These are phyloP conservation scores for Talaromyces wortmannii DNA, from an alignment of 495 filamentous ascomycete species.

Conservation along the genomic window DNA sequence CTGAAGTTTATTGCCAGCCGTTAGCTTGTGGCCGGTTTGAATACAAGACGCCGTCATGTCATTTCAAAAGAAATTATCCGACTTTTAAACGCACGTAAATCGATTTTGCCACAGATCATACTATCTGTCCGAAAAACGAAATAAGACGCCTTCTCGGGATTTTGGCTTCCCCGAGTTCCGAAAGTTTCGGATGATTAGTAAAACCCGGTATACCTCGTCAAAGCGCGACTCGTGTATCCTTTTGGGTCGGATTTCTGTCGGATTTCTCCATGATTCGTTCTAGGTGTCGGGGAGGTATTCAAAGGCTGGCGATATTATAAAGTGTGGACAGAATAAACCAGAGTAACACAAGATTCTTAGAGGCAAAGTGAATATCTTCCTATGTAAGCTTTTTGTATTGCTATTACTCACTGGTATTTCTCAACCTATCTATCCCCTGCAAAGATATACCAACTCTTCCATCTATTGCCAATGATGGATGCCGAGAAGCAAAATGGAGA, in stretches of 20 bases:
- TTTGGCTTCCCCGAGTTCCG: neutral
- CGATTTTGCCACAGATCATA: neutral
- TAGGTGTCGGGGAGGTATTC: neutral
- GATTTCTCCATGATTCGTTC: neutral
- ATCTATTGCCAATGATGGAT: neutral
- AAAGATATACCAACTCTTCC: neutral
- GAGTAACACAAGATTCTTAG: neutral
- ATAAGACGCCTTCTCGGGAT: constrained; percentile 2
- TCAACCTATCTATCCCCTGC: neutral
- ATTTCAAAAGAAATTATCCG: neutral
- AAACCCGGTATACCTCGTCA: neutral
- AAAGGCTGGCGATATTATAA: neutral
- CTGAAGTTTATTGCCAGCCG: neutral
- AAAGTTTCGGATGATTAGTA: neutral
- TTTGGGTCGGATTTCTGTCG: neutral
- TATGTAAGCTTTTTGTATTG: neutral
- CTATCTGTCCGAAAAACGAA: neutral
- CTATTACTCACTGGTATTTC: neutral
- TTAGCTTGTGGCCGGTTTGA: neutral
- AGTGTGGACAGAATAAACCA: neutral
- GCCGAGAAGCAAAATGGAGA: neutral
- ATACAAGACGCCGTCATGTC: neutral
- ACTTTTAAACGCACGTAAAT: neutral
- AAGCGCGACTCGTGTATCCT: neutral
- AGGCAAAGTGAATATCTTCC: neutral